Evolutionary conservation across 495 filamentous ascomycete species (phyloP).

Genomic region (Jackrogersella minutella): DNA sequence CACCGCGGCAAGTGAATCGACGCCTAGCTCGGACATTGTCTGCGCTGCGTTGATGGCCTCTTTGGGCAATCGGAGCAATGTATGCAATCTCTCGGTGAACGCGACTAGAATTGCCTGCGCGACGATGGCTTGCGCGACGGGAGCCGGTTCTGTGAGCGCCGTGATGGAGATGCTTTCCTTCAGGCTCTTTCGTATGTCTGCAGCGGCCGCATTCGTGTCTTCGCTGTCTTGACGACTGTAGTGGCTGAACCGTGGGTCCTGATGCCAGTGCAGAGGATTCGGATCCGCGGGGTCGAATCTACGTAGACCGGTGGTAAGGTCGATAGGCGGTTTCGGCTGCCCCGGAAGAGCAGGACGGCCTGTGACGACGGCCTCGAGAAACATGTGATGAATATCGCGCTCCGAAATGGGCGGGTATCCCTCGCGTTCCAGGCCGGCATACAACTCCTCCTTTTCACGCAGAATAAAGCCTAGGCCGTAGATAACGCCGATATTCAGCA

Average conservation of each 20-base stretch:
- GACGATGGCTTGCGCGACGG: constrained; percentile 40
- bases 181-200: constrained; percentile 22
- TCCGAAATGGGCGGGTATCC: constrained; percentile 65
- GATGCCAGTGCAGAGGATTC: constrained; percentile 49
- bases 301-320: constrained; percentile 53
- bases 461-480: constrained; percentile 66
- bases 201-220: not conserved
- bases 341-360: constrained; percentile 41
- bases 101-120: constrained; percentile 33
- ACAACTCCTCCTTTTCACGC: constrained; percentile 53
- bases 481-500: constrained; percentile 65
- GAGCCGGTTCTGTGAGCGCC: constrained; percentile 10
- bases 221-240: constrained; percentile 31
- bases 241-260: constrained; percentile 53
- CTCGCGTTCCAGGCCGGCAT: constrained; percentile 52
- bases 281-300: constrained; percentile 41
- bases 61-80: constrained; percentile 44
- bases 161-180: constrained; percentile 42
- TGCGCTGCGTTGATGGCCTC: constrained; percentile 37
- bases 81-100: constrained; percentile 41
- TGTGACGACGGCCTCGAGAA: constrained; percentile 63
- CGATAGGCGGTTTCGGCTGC: constrained; percentile 25
- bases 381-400: constrained; percentile 65
- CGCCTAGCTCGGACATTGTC: constrained; percentile 54
- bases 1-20: constrained; percentile 72